Evolutionary conservation across 495 filamentous ascomycete genomes (phyloP).

Genomic region (Podospora comata): DNA sequence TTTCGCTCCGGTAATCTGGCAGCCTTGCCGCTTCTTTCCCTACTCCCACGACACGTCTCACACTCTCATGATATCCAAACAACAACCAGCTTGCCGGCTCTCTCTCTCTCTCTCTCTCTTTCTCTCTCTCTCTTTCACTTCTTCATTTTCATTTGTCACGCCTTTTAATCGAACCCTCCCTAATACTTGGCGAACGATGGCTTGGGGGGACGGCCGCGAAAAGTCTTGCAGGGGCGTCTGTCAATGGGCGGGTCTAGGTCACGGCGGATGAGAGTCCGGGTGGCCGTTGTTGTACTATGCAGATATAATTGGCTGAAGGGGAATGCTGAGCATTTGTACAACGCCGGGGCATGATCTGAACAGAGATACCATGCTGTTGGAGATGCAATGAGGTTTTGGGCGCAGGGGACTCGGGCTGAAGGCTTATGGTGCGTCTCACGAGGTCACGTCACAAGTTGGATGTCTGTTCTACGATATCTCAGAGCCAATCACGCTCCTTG

Average conservation of each 20-base stretch:
- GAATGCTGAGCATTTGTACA: constrained; percentile 15
- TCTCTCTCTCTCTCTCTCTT: constrained; percentile 38
- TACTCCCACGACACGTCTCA: constrained; percentile 43
- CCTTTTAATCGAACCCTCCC: constrained; percentile 49
- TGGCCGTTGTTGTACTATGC: constrained; percentile 14
- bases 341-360: constrained; percentile 17
- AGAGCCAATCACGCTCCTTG: neutral
- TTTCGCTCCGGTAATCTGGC: constrained; percentile 81
- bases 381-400: constrained; percentile 13
- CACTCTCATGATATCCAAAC: constrained; percentile 46
- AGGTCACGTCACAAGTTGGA: constrained; percentile 6
- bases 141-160: constrained; percentile 39
- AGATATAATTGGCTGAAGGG: constrained; percentile 7
- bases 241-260: constrained; percentile 20
- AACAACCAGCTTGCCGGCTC: constrained; percentile 49
- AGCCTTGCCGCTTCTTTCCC: constrained; percentile 16
- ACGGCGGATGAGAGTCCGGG: constrained; percentile 24
- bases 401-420: neutral
- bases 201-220: constrained; percentile 26
- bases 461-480: constrained; percentile 5
- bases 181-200: constrained; percentile 41
- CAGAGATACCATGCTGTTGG: constrained; percentile 20
- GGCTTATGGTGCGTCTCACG: constrained; percentile 2
- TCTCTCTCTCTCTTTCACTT: constrained; percentile 37
- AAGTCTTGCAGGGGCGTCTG: constrained; percentile 23